phyloP scores from a whole-genome alignment of 371 early-diverging fungal genomes.

The Apophysomyces variabilis region DNA sequence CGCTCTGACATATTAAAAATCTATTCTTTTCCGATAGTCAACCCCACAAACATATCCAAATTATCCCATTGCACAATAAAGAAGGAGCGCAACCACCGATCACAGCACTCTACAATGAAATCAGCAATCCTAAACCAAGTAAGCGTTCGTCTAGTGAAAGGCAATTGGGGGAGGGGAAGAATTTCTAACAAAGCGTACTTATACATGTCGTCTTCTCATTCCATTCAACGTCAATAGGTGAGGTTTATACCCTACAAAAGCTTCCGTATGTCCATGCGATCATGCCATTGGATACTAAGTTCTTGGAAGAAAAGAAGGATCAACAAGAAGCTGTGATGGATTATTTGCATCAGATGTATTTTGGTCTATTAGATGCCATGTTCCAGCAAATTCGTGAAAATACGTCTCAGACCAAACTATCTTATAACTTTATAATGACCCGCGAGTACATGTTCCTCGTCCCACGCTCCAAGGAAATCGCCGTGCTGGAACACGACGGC shows the following conservation, averaged over 20 bases:
- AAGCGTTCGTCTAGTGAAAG: constrained; percentile 16
- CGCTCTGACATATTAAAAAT: not conserved
- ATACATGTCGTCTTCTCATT: constrained; percentile 2
- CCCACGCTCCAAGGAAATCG: constrained; percentile 61
- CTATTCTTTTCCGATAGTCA: constrained; percentile 35
- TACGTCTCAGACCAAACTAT: constrained; percentile 20
- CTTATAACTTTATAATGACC: constrained; percentile 76
- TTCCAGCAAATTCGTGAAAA: constrained; percentile 49
- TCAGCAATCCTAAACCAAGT: constrained; percentile 50
- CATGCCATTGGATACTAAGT: constrained; percentile 40
- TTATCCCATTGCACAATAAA: constrained; percentile 54
- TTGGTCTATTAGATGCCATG: constrained; percentile 54
- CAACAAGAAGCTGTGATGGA: constrained; percentile 32
- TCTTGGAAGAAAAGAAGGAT: constrained; percentile 25
- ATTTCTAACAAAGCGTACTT: too few relatives aligned
- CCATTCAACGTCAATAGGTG: constrained; percentile 21
- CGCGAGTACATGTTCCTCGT: constrained; percentile 73
- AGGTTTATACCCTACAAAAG: constrained; percentile 48
- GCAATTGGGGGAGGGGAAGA: too few relatives aligned
- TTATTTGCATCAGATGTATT: constrained; percentile 55
- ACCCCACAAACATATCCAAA: constrained; percentile 77
- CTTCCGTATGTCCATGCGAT: constrained; percentile 55
- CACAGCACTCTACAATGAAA: constrained; percentile 44
- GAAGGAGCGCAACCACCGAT: constrained; percentile 57
- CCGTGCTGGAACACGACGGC: constrained; percentile 25